Percentiles rank a stretch among this genome's conserved stretches.
These are phyloP conservation scores for Rhynchosporium agropyri DNA, from an alignment of 2,329 filamentous ascomycete species.

Conservation along the genomic window DNA sequence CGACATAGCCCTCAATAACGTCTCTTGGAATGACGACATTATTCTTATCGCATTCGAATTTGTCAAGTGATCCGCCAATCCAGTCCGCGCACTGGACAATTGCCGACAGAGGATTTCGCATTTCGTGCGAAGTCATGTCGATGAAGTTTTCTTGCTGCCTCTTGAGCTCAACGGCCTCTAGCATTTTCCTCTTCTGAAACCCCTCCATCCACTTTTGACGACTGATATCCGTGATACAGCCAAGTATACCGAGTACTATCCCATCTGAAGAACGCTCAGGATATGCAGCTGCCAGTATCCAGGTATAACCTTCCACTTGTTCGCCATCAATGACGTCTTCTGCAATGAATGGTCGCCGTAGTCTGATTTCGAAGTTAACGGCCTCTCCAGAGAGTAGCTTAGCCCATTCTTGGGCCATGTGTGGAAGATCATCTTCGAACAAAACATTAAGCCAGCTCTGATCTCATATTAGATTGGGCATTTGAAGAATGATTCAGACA, in stretches of 20 bases:
- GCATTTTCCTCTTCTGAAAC: conserved; percentile 48
- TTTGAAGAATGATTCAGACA: neutral
- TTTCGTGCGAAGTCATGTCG: conserved; percentile 68
- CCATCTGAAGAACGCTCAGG: conserved; percentile 30
- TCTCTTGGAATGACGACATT: conserved; percentile 41
- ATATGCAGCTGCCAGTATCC: conserved; percentile 35
- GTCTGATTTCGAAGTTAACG: conserved; percentile 33
- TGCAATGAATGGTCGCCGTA: conserved; percentile 48
- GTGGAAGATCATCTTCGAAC: conserved; percentile 27
- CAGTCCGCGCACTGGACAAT: conserved; percentile 76
- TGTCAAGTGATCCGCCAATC: conserved; percentile 56
- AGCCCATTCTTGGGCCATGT: conserved; percentile 32
- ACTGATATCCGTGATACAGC: conserved; percentile 34
- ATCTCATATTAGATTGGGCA: neutral
- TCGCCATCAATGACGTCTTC: conserved; percentile 55
- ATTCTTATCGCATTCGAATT: conserved; percentile 43
- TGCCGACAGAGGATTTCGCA: conserved; percentile 73
- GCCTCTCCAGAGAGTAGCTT: conserved; percentile 31
- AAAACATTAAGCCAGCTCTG: conserved; percentile 31
- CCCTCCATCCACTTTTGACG: conserved; percentile 36
- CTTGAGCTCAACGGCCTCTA: conserved; percentile 52
- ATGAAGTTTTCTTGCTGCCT: conserved; percentile 81
- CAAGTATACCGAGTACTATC: conserved; percentile 27
- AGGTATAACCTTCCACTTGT: conserved; percentile 46
- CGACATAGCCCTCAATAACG: conserved; percentile 62